A percentile compares a stretch with the other conserved stretches of the same genome.
These are phyloP conservation scores for Amanita inopinata DNA, from an alignment of 768 basidiomycete genomes.

Conservation along the genomic window DNA sequence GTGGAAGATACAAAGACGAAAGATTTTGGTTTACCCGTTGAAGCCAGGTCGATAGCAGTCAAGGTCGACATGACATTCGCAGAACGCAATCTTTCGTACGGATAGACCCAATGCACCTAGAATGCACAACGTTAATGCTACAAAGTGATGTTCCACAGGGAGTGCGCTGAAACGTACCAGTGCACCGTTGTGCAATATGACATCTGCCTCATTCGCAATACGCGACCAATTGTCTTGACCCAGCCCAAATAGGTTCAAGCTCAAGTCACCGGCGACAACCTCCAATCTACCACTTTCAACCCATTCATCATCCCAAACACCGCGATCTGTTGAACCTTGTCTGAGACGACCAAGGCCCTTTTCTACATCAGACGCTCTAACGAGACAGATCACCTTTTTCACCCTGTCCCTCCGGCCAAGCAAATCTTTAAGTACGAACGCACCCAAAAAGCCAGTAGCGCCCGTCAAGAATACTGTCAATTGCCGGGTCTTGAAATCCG, in stretches of 20 bases:
- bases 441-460: conserved; percentile 94
- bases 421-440: conserved; percentile 80
- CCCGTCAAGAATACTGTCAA: conserved; percentile 92
- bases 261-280: conserved; percentile 79
- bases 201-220: conserved; percentile 66
- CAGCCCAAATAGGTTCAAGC: conserved; percentile 67
- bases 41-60: conserved; percentile 72
- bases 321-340: conserved; percentile 65
- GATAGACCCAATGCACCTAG: conserved; percentile 99
- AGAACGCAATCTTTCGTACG: conserved; percentile 85
- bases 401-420: conserved; percentile 54
- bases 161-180: conserved; percentile 45
- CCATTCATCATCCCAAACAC: conserved; percentile 88
- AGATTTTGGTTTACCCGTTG: conserved; percentile 61
- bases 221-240: conserved; percentile 51
- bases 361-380: conserved; percentile 57
- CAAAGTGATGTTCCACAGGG: neutral
- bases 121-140: neutral
- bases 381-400: conserved; percentile 85
- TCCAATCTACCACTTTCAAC: conserved; percentile 54
- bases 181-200: conserved; percentile 93
- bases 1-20: conserved; percentile 94
- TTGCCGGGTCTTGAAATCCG: conserved; percentile 40
- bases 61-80: conserved; percentile 92
- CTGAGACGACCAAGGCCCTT: conserved; percentile 62